A percentile compares a stretch with the other conserved stretches of the same genome.
Evolutionary conservation across 495 filamentous ascomycete species (phyloP).

Genomic region (Cetradonia linearis): DNA sequence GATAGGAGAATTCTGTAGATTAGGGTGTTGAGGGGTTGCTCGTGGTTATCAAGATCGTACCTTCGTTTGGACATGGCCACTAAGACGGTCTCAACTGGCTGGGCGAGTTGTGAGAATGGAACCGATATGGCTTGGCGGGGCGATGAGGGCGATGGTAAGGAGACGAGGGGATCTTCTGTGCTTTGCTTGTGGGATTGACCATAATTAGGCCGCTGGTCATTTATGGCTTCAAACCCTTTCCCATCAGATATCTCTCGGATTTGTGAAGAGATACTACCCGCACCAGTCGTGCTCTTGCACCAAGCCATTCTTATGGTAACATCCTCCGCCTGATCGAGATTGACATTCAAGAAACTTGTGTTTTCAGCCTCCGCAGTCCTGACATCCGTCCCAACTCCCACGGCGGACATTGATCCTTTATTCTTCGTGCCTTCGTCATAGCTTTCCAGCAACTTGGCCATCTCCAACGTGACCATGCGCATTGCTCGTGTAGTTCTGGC

Average conservation of each 20-base stretch:
- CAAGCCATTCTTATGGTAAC: slow-evolving; percentile 62
- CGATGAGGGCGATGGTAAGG: slow-evolving; percentile 37
- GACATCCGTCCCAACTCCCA: slow-evolving; percentile 10
- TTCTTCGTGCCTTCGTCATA: slow-evolving; percentile 17
- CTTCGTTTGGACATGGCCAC: slow-evolving; percentile 47
- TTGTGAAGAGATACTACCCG: slow-evolving; percentile 6
- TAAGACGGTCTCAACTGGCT: slow-evolving; percentile 66
- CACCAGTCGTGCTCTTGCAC: slow-evolving; percentile 39
- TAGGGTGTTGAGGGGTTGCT: slow-evolving; percentile 61
- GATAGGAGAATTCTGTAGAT: slow-evolving; percentile 65
- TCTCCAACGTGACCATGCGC: slow-evolving; percentile 55
- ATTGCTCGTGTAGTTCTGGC: slow-evolving; percentile 63
- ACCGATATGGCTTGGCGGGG: slow-evolving; percentile 43
- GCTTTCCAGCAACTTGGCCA: slow-evolving; percentile 52
- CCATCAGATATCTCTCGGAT: slow-evolving; percentile 8
- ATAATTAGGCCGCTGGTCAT: slow-evolving; percentile 10
- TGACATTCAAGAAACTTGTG: slow-evolving; percentile 26
- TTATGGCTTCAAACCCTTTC: slow-evolving; percentile 1
- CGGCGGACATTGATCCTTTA: not conserved
- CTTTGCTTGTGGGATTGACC: not conserved
- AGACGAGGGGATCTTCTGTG: slow-evolving; percentile 20
- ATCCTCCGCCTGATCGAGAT: slow-evolving; percentile 72
- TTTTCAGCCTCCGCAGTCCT: not conserved
- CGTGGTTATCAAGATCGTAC: slow-evolving; percentile 70
- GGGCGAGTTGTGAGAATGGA: slow-evolving; percentile 56